Conservation (phyloP, 805 yeast species). For the Blastobotrys peoriensis region DNA sequence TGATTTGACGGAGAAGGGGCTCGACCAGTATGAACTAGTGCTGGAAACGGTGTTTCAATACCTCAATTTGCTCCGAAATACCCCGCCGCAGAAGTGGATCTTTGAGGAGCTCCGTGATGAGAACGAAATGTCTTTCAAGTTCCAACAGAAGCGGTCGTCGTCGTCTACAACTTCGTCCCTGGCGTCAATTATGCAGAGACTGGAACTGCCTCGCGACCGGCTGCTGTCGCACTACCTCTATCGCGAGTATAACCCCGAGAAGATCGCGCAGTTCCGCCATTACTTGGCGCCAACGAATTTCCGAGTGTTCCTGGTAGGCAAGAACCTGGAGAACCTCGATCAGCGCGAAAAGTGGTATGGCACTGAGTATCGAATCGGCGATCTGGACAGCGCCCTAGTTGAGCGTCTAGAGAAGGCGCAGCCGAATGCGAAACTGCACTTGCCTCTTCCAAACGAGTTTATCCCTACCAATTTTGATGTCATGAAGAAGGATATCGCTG, state of each 20-base stretch:
- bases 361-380: constrained; percentile 58
- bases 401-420: constrained; percentile 30
- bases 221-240: constrained; percentile 53
- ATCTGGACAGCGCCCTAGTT: constrained; percentile 38
- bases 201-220: constrained; percentile 54
- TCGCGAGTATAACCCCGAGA: constrained; percentile 51
- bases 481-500: constrained; percentile 32
- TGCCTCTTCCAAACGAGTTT: constrained; percentile 74
- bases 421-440: constrained; percentile 35
- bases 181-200: constrained; percentile 56
- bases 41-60: constrained; percentile 63
- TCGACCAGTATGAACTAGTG: constrained; percentile 52
- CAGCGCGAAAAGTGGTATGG: constrained; percentile 82
- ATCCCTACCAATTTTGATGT: constrained; percentile 75
- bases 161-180: constrained; percentile 65
- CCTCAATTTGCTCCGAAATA: constrained; percentile 49
- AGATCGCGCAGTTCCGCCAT: constrained; percentile 44
- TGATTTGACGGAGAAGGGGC: constrained; percentile 71
- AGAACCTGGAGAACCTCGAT: constrained; percentile 43
- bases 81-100: constrained; percentile 71
- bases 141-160: constrained; percentile 70
- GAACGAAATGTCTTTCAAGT: constrained; percentile 65
- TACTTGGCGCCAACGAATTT: constrained; percentile 55
- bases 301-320: constrained; percentile 50
- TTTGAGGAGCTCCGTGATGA: constrained; percentile 70